Percentiles rank a stretch among this genome's conserved stretches.
Conservation (phyloP, 2,329 filamentous ascomycete genomes). For the Leptographium flavum region DNA sequence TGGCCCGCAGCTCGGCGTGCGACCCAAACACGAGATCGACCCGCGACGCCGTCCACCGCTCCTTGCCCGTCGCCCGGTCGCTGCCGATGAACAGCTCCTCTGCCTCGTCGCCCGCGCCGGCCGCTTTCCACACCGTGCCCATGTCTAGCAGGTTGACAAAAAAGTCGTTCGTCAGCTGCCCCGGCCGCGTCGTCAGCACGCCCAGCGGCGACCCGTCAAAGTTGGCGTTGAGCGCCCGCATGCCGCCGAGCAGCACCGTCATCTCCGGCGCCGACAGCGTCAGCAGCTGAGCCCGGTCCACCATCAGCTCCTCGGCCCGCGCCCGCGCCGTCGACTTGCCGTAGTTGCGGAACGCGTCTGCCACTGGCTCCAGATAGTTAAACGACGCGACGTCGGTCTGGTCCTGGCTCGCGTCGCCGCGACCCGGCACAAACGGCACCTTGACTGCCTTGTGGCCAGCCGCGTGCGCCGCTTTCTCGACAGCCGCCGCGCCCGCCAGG, state of each 20-base stretch:
- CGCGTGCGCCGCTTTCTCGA: conserved; percentile 52
- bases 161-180: conserved; percentile 64
- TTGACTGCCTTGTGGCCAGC: conserved; percentile 19
- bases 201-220: conserved; percentile 54
- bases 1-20: conserved; percentile 58
- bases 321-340: conserved; percentile 47
- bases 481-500: conserved; percentile 52
- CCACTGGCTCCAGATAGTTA: conserved; percentile 48
- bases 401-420: conserved; percentile 56
- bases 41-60: conserved; percentile 58
- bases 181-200: conserved; percentile 53
- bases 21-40: conserved; percentile 57
- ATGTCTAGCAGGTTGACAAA: conserved; percentile 66
- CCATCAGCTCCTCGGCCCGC: conserved; percentile 52
- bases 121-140: conserved; percentile 49
- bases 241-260: conserved; percentile 56
- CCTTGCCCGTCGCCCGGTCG: conserved; percentile 49
- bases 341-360: conserved; percentile 74
- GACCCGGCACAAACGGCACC: conserved; percentile 62
- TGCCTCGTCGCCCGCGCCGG: conserved; percentile 25
- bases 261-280: conserved; percentile 58
- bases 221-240: conserved; percentile 57
- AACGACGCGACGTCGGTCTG: conserved; percentile 56
- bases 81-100: conserved; percentile 46
- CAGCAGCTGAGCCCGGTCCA: conserved; percentile 59